These are phyloP conservation scores for Passiflora organensis DNA, from an alignment of 345 rosid genomes.

Conservation along the genomic window DNA sequence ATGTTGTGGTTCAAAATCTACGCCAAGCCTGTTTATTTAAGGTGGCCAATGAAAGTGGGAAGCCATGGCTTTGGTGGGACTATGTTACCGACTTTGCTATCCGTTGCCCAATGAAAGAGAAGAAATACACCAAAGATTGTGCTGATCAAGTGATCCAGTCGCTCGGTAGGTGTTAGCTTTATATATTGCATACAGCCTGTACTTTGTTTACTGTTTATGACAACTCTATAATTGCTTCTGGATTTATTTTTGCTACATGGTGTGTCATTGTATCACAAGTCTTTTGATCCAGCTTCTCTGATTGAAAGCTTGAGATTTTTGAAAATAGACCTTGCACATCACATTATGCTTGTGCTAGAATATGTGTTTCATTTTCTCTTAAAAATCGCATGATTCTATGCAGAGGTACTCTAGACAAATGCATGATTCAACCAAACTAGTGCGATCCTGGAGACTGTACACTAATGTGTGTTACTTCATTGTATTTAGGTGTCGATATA, in stretches of 20 bases:
- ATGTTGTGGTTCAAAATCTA: constrained; percentile 62
- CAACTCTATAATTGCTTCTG: background rate
- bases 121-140: constrained; percentile 51
- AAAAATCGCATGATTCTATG: background rate
- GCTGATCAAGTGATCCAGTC: constrained; percentile 51
- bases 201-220: background rate
- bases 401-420: background rate
- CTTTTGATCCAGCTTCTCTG: too few species aligned
- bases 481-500: constrained; percentile 56
- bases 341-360: background rate
- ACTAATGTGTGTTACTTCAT: background rate
- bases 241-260: background rate
- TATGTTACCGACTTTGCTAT: constrained; percentile 61
- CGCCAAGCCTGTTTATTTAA: constrained; percentile 54
- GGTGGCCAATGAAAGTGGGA: constrained; percentile 52
- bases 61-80: constrained; percentile 84
- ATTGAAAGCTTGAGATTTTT: too few species aligned
- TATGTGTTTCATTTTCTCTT: background rate
- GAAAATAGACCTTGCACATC: background rate
- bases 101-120: constrained; percentile 64
- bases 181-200: background rate
- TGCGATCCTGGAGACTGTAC: background rate
- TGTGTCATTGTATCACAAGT: too few species aligned
- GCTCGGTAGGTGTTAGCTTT: constrained; percentile 46
- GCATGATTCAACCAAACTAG: background rate